Evolutionary conservation across 2,329 filamentous ascomycete genomes (phyloP).

Genomic region (Hortaea werneckii): DNA sequence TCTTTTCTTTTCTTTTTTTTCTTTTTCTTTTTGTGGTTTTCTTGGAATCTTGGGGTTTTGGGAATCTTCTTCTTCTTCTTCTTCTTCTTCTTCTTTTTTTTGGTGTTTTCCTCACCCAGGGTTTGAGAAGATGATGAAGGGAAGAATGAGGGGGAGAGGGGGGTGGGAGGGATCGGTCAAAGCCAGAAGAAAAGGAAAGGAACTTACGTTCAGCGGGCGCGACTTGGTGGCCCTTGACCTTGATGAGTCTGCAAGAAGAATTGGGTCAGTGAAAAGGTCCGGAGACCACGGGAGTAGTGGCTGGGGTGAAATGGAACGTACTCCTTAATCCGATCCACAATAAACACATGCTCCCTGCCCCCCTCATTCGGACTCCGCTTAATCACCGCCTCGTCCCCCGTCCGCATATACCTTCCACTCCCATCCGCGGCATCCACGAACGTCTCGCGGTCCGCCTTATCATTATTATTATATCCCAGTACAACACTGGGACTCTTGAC

Average conservation of each 20-base stretch:
- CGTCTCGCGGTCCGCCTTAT: constrained; percentile 62
- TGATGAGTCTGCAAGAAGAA: constrained; percentile 19
- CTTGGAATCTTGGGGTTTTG: no score
- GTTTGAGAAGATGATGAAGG: no score
- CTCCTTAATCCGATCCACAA: constrained; percentile 74
- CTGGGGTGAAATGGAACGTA: constrained; percentile 1
- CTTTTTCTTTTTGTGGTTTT: no score
- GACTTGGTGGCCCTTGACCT: constrained; percentile 62
- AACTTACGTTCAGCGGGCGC: constrained; percentile 48
- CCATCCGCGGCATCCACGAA: constrained; percentile 51
- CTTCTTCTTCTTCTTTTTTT: no score
- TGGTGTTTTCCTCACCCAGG: no score
- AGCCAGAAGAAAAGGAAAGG: no score
- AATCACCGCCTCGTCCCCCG: constrained; percentile 74
- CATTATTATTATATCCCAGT: constrained; percentile 78
- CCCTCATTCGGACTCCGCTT: constrained; percentile 48
- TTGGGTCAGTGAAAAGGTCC: neutral
- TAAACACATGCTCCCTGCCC: constrained; percentile 71
- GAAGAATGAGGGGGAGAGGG: no score
- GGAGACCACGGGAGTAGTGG: neutral
- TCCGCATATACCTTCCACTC: constrained; percentile 54
- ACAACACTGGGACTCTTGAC: constrained; percentile 68
- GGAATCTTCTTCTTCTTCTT: no score
- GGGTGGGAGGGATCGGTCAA: no score
- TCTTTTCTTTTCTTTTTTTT: no score